Evolutionary conservation across 345 rosid genomes (phyloP).

Genomic region (Raphanus raphanistrum): DNA sequence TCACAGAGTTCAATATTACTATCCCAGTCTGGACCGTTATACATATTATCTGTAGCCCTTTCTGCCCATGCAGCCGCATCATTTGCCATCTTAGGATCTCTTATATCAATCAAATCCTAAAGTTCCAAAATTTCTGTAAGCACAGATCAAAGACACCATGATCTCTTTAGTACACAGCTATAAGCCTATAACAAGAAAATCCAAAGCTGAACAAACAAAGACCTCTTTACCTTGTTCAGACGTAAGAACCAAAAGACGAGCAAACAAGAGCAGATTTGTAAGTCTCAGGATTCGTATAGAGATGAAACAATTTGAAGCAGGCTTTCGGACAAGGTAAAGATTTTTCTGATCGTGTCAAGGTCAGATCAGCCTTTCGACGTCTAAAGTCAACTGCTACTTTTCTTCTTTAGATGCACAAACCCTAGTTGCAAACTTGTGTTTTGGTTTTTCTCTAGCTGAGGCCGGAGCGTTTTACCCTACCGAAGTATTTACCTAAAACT

Average conservation of each 20-base stretch:
- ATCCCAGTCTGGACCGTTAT: slow-evolving; percentile 95
- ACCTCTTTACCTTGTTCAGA: slow-evolving; percentile 4
- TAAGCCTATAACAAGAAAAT: neutral
- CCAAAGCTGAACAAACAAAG: neutral
- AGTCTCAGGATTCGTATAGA: neutral
- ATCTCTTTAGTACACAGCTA: slow-evolving; percentile 22
- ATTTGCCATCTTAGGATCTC: slow-evolving; percentile 53
- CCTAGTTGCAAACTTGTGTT: slow-evolving; percentile 32
- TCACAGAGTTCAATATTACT: slow-evolving; percentile 90
- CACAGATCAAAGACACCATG: slow-evolving; percentile 7
- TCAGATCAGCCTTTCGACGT: neutral
- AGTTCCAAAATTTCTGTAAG: slow-evolving; percentile 27
- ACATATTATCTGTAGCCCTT: slow-evolving; percentile 80
- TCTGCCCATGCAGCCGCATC: slow-evolving; percentile 74
- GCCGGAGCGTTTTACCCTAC: no score
- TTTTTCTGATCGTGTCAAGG: neutral
- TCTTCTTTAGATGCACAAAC: slow-evolving; percentile 6
- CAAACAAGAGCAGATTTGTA: slow-evolving; percentile 18
- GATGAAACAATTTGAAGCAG: neutral
- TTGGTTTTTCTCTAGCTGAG: slow-evolving; percentile 7
- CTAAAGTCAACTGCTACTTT: slow-evolving; percentile 28
- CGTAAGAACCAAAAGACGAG: neutral
- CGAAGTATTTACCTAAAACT: no score
- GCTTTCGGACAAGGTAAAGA: slow-evolving; percentile 23
- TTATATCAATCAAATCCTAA: neutral